A percentile compares a stretch with the other conserved stretches of the same genome.
These are phyloP conservation scores for Clitocybe nebularis DNA, from an alignment of 1,284 basidiomycete species.

Conservation along the genomic window DNA sequence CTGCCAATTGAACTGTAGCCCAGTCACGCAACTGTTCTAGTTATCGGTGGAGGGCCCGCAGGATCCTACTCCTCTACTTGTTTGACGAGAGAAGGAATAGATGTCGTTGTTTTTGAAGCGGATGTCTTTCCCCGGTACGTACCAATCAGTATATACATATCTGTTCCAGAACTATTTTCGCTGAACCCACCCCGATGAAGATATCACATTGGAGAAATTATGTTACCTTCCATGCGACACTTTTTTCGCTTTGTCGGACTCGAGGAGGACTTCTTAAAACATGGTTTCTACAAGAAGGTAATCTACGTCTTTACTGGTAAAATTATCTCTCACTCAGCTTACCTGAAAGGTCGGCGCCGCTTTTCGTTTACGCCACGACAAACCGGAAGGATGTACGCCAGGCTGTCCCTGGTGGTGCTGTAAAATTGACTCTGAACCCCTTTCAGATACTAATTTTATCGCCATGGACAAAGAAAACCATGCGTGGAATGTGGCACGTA, in stretches of 20 bases:
- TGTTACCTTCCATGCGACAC: conserved; percentile 25
- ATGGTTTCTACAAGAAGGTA: conserved; percentile 21
- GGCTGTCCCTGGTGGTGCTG: too few relatives aligned
- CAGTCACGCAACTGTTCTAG: conserved; percentile 29
- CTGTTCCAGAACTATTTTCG: neutral
- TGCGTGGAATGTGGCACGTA: conserved; percentile 19
- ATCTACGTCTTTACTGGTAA: neutral
- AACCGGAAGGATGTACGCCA: conserved; percentile 33
- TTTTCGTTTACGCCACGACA: conserved; percentile 32
- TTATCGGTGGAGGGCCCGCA: conserved; percentile 45
- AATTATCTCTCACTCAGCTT: neutral
- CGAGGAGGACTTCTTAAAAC: conserved; percentile 21
- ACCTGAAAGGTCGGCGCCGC: conserved; percentile 30
- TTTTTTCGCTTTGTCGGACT: conserved; percentile 27
- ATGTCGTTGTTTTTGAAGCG: conserved; percentile 43
- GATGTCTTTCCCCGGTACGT: conserved; percentile 37
- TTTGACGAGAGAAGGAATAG: conserved; percentile 41
- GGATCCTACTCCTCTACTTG: conserved; percentile 42
- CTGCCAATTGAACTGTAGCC: conserved; percentile 5
- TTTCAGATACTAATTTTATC: conserved; percentile 14
- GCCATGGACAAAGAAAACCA: conserved; percentile 13
- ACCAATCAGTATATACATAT: neutral
- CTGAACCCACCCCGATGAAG: conserved; percentile 8
- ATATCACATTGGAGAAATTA: conserved; percentile 31
- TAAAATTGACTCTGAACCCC: too few relatives aligned